Base-by-base conservation (phyloP, 1,284 basidiomycete species). In the Ganoderma boninense region DNA sequence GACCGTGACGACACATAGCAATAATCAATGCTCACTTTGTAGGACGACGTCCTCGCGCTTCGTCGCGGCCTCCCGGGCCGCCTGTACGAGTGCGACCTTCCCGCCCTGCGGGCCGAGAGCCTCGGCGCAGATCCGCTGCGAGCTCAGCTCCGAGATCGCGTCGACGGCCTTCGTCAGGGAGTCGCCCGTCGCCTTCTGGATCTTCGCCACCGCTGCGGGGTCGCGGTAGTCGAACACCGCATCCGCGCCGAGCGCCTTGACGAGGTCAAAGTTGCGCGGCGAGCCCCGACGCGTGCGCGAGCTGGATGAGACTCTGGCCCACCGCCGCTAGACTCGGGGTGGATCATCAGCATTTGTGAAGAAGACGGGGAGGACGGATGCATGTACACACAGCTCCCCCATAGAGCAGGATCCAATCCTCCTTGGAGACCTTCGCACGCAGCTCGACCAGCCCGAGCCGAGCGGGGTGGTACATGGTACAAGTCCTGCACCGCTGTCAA, bases 281-380 rank as follows among this genome's bases (percentile, higher is more conserved):
- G 83, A 84, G 83, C 29, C 86, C 85, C 1, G 81, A 74, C 23
- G 82, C 69, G 68, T 82, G 82, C 42, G 82, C 83, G 43, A 87
- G 79, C 73, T 86, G 84, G 49, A 86, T 76, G 0, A 83, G 83
- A 74, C 80, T 84, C 32, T 82, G 77, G 5, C 86, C 86, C 46
- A 87, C 85, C 26, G 74, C 72, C 32, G 76, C 77, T 76, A 32
- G 67, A 1, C 11, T 26, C 16, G 42, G 6, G 35, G 35, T 18
- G 4, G 61, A 38, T 49, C 16, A 65, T 8, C 10, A 10, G 38
- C 10, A 10, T 38, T 38, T 2, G 38, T 7, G 38, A 10, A 8
- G 38, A 38, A 10, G 6, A 38, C 38, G 38, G 7, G 6, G 6
- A 38, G 38, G 38, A 38, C 38, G 38, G 2, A 32, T 32, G 29